Conservation (phyloP, 73 alveolate genomes). For the Paramecium caudatum region DNA sequence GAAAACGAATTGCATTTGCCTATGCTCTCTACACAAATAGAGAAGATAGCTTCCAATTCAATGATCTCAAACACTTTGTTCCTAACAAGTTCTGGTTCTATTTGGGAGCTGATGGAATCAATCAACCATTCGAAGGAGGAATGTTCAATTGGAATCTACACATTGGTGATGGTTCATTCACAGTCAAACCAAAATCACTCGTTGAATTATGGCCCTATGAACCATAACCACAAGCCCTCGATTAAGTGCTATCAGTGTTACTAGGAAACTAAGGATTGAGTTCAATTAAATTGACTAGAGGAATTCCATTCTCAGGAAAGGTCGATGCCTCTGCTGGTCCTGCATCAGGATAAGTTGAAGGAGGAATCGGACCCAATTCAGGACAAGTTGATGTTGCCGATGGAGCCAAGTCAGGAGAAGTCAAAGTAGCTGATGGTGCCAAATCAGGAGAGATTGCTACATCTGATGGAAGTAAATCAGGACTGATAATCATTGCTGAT, state of each 20-base stretch:
- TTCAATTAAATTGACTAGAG: conserved; percentile 18
- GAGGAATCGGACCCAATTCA: conserved; percentile 24
- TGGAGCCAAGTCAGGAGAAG: conserved; percentile 55
- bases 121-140: conserved; percentile 51
- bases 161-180: conserved; percentile 64
- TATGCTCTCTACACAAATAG: conserved; percentile 45
- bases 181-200: conserved; percentile 23
- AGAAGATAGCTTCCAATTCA: conserved; percentile 30
- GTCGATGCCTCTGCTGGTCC: conserved; percentile 34
- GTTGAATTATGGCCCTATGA: conserved; percentile 69
- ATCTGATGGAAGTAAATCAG: conserved; percentile 45
- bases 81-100: conserved; percentile 62
- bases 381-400: not conserved
- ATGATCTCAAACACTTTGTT: conserved; percentile 52
- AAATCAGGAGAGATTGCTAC: conserved; percentile 24
- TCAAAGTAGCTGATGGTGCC: not conserved
- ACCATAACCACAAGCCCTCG: not conserved
- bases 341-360: conserved; percentile 54
- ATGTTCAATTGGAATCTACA: conserved; percentile 45
- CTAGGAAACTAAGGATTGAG: conserved; percentile 66
- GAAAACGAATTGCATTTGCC: conserved; percentile 12
- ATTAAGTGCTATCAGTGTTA: conserved; percentile 42
- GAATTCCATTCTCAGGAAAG: not conserved
- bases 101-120: conserved; percentile 39
- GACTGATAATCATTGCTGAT: not conserved